phyloP scores from a whole-genome alignment of 129 eudicot species.

The Silybum marianum region DNA sequence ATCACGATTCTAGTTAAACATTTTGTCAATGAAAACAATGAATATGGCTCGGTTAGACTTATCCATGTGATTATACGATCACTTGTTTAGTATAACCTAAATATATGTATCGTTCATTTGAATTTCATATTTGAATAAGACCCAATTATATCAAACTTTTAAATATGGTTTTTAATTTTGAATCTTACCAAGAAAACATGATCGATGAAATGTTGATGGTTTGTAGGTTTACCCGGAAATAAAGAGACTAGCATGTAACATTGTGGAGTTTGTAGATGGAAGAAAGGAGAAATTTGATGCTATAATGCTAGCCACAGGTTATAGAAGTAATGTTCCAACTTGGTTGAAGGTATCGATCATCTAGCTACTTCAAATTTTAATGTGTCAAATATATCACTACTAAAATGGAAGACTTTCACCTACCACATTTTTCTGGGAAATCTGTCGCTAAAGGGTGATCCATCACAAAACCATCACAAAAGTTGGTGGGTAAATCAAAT shows the following conservation, averaged over 20 bases:
- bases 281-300: constrained; percentile 55
- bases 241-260: constrained; percentile 42
- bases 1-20: not conserved
- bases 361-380: not conserved
- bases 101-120: not conserved
- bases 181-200: not conserved
- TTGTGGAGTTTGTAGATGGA: constrained; percentile 58
- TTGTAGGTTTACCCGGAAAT: constrained; percentile 57
- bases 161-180: not conserved
- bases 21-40: not conserved
- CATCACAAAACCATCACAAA: no score
- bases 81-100: not conserved
- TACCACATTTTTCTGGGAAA: no score
- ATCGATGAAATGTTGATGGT: not conserved
- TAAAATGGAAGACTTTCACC: no score
- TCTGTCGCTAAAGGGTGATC: no score
- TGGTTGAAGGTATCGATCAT: constrained; percentile 53
- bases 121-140: not conserved
- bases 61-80: no score
- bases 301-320: constrained; percentile 61
- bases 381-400: no score
- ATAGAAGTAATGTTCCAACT: constrained; percentile 53
- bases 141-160: not conserved
- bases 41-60: not conserved
- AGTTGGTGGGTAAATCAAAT: no score